phyloP scores from a whole-genome alignment of 352 stramenopile genomes.

The Pythium aristosporum region DNA sequence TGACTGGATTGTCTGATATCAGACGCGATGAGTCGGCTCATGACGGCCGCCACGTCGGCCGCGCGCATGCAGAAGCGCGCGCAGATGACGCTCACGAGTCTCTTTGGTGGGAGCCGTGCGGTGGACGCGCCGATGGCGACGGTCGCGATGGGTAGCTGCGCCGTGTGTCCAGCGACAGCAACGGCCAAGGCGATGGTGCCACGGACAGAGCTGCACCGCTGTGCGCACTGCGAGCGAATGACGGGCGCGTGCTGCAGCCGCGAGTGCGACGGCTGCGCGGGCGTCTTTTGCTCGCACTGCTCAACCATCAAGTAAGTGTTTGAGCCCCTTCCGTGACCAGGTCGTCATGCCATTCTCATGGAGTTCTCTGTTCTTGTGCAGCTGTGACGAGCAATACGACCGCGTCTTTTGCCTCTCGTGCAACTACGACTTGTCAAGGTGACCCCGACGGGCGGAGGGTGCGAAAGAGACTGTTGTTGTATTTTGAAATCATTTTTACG shows the following conservation, averaged over 20 bases:
- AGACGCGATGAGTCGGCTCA: slow-evolving; percentile 78
- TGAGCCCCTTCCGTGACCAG: neutral
- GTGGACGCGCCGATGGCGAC: neutral
- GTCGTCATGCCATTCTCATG: neutral
- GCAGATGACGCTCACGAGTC: slow-evolving; percentile 34
- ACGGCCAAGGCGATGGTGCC: slow-evolving; percentile 15
- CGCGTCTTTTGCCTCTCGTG: slow-evolving; percentile 78
- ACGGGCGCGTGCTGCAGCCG: slow-evolving; percentile 62
- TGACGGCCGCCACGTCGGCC: slow-evolving; percentile 67
- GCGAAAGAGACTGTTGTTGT: neutral
- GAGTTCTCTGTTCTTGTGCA: slow-evolving; percentile 14
- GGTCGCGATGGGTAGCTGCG: slow-evolving; percentile 29
- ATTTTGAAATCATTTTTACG: neutral
- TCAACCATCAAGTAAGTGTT: slow-evolving; percentile 75
- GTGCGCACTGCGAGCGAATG: slow-evolving; percentile 59
- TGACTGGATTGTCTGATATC: slow-evolving; percentile 3
- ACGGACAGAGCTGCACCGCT: slow-evolving; percentile 30
- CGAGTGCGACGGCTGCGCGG: slow-evolving; percentile 56
- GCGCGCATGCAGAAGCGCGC: slow-evolving; percentile 69
- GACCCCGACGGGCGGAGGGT: neutral
- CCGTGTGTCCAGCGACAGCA: slow-evolving; percentile 34
- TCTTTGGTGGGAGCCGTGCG: slow-evolving; percentile 27
- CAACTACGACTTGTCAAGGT: slow-evolving; percentile 43
- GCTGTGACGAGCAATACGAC: slow-evolving; percentile 75
- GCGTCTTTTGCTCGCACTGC: slow-evolving; percentile 73